Conservation (phyloP, 2,329 filamentous ascomycete genomes). For the Neopestalotiopsis sp. region DNA sequence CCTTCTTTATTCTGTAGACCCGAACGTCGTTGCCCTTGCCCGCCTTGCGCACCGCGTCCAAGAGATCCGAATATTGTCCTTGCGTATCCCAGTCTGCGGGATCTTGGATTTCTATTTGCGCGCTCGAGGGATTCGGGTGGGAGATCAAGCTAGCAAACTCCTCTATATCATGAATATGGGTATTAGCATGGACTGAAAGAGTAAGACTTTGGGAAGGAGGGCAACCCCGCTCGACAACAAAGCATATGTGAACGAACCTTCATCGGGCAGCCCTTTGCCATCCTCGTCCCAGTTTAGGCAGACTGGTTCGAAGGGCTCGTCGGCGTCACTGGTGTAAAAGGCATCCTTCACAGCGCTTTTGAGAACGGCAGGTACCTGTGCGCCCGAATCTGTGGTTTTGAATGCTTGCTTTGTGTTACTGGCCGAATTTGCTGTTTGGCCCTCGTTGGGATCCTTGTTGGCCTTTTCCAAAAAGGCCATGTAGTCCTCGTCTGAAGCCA, state of each 20-base stretch:
- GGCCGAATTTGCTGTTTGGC: conserved; percentile 42
- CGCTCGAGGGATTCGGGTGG: conserved; percentile 57
- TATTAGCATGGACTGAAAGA: conserved; percentile 6
- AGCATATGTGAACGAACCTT: conserved; percentile 53
- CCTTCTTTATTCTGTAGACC: conserved; percentile 74
- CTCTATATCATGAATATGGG: background rate
- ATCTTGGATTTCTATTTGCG: conserved; percentile 69
- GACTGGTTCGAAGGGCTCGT: conserved; percentile 85
- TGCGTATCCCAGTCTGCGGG: conserved; percentile 75
- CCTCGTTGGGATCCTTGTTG: conserved; percentile 76
- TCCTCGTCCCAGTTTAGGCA: conserved; percentile 65
- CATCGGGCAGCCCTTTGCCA: conserved; percentile 61
- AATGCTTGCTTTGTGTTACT: conserved; percentile 45
- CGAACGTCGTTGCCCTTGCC: conserved; percentile 70
- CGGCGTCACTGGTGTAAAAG: conserved; percentile 81
- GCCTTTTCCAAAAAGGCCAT: conserved; percentile 86
- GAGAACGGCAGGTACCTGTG: conserved; percentile 66
- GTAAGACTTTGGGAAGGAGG: background rate
- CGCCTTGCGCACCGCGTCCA: conserved; percentile 72
- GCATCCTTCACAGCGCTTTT: conserved; percentile 56
- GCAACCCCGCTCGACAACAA: background rate
- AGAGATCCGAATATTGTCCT: conserved; percentile 71
- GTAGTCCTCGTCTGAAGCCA: conserved; percentile 84
- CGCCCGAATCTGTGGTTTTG: conserved; percentile 58
- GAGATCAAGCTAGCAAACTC: conserved; percentile 73